A percentile compares a stretch with the other conserved stretches of the same genome.
Evolutionary conservation across 148 eudicot species (phyloP).

Genomic region (Persicaria maculosa): DNA sequence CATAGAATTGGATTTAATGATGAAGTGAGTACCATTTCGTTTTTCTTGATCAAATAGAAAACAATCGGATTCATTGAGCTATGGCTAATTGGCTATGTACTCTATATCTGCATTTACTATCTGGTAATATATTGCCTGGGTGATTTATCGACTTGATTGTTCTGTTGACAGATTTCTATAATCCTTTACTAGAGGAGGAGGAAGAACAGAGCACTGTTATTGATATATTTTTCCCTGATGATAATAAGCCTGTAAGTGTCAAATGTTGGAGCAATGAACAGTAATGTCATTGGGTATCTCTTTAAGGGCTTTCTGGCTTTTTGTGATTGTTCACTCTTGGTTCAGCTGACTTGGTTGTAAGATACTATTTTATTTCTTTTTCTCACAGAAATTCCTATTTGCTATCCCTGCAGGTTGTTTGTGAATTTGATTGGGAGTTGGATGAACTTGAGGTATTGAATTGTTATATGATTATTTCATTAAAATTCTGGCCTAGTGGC

Average conservation of each 20-base stretch:
- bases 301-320: not conserved
- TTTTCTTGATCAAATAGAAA: not conserved
- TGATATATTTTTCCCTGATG: constrained; percentile 51
- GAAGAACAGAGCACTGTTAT: constrained; percentile 81
- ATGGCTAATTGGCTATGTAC: not conserved
- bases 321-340: not conserved
- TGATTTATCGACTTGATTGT: not conserved
- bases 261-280: not conserved
- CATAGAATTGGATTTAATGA: too few relatives aligned
- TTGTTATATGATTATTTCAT: not conserved
- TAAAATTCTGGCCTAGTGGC: not conserved
- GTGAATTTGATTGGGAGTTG: constrained; percentile 94
- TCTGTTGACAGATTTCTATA: constrained; percentile 66
- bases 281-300: not conserved
- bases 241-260: constrained; percentile 66
- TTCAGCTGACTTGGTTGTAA: not conserved
- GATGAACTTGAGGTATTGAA: constrained; percentile 85
- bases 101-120: not conserved
- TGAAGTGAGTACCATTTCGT: not conserved
- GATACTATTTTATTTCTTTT: not conserved
- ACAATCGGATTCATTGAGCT: not conserved
- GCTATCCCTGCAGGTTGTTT: constrained; percentile 45
- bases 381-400: not conserved
- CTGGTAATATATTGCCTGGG: not conserved
- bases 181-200: constrained; percentile 83